Conservation (phyloP, 208 protist genomes). For the Wallacemonas collosoma region DNA sequence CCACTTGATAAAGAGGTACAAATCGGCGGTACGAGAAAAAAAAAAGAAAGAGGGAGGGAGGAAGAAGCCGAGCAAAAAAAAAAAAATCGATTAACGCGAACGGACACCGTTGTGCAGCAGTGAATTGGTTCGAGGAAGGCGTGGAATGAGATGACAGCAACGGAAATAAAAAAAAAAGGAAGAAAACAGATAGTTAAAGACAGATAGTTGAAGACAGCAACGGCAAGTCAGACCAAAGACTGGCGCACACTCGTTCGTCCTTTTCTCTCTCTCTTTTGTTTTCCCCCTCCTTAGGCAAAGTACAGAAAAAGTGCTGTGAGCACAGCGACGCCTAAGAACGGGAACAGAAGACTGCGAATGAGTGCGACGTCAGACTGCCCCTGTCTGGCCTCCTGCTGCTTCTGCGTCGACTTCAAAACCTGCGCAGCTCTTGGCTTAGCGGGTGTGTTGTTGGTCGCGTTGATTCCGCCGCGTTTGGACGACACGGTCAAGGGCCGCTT, state of each 20-base stretch:
- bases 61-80: conserved; percentile 14
- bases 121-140: too few relatives aligned
- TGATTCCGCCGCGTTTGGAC: not conserved
- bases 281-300: conserved; percentile 6
- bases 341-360: not conserved
- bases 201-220: not conserved
- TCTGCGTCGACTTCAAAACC: not conserved
- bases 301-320: conserved; percentile 8
- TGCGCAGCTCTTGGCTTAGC: not conserved
- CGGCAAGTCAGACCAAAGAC: too few relatives aligned
- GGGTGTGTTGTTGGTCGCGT: not conserved
- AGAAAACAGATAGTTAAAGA: conserved; percentile 12
- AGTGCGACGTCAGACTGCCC: not conserved
- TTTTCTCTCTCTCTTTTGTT: not conserved
- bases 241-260: too few relatives aligned
- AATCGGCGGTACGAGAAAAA: not conserved
- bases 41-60: conserved; percentile 18
- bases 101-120: too few relatives aligned
- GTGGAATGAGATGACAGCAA: too few relatives aligned
- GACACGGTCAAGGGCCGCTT: not conserved
- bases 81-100: too few relatives aligned
- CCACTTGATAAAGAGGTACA: not conserved
- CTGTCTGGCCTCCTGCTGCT: not conserved
- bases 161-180: conserved; percentile 3
- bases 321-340: conserved; percentile 5